phyloP scores from a whole-genome alignment of 257 asterid genomes.

The Galeopsis tetrahit region DNA sequence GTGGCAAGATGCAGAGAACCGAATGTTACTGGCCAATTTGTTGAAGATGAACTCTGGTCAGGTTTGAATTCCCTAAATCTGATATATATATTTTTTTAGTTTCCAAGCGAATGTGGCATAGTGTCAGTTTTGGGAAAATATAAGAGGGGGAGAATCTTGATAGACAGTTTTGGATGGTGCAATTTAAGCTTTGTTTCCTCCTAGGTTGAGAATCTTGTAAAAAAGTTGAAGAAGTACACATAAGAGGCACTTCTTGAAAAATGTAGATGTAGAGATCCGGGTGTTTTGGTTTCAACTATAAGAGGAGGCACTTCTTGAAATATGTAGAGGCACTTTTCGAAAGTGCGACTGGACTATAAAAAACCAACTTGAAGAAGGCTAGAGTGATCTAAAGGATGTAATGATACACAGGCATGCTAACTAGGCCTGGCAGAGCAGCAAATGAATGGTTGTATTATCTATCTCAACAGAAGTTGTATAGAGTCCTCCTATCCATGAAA shows the following conservation, averaged over 20 bases:
- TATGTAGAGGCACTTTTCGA: too few species aligned
- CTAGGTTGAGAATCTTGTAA: not conserved
- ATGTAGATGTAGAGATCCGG: not conserved
- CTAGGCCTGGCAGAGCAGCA: constrained; percentile 9
- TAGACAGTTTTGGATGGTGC: constrained; percentile 2
- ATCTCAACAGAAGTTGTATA: not conserved
- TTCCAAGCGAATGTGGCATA: not conserved
- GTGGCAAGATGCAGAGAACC: constrained; percentile 95
- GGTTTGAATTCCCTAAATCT: constrained; percentile 51
- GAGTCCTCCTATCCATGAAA: not conserved
- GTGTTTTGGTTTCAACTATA: not conserved
- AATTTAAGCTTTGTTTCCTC: constrained; percentile 1
- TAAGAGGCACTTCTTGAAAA: not conserved
- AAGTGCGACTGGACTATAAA: constrained; percentile 16
- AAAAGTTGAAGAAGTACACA: not conserved
- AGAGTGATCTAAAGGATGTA: not conserved
- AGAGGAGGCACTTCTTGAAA: too few species aligned
- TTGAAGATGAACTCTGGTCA: constrained; percentile 62
- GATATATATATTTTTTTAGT: constrained; percentile 17
- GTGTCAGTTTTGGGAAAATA: not conserved
- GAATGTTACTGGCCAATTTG: constrained; percentile 58
- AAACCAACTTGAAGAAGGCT: constrained; percentile 7
- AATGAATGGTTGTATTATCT: not conserved
- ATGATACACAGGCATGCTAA: constrained; percentile 20
- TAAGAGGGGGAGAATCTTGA: not conserved